These are phyloP conservation scores for Deuterostichococcus epilithicus DNA, from an alignment of 139 green algal genomes.

Conservation along the genomic window DNA sequence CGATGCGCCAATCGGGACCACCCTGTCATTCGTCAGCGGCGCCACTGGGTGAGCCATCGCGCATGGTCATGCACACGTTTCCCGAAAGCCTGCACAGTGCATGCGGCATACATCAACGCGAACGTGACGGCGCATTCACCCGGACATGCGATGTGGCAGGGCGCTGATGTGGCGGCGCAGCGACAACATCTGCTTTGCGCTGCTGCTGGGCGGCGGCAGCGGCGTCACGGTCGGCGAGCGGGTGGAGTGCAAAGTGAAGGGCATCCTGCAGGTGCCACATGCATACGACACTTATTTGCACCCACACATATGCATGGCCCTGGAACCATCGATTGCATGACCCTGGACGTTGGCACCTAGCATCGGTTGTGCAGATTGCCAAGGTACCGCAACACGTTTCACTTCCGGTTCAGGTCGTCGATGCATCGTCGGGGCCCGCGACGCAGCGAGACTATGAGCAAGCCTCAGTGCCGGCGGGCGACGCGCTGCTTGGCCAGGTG, in stretches of 20 bases:
- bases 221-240: conserved; percentile 50
- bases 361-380: neutral
- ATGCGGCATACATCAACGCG: too few relatives aligned
- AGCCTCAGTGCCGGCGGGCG: conserved; percentile 30
- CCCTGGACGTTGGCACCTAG: neutral
- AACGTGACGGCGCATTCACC: too few relatives aligned
- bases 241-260: conserved; percentile 71
- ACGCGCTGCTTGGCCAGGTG: conserved; percentile 1
- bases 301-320: neutral
- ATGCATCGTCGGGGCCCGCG: conserved; percentile 60
- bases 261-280: conserved; percentile 64
- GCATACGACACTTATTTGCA: neutral
- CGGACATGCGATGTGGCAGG: conserved; percentile 39
- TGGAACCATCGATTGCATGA: neutral
- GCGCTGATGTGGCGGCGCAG: conserved; percentile 76
- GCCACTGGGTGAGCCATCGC: conserved; percentile 64
- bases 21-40: conserved; percentile 73
- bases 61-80: neutral
- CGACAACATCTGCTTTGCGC: conserved; percentile 70
- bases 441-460: conserved; percentile 76
- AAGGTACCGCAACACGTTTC: neutral
- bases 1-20: conserved; percentile 74
- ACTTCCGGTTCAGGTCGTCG: conserved; percentile 53
- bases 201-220: conserved; percentile 58
- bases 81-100: too few relatives aligned